Evolutionary conservation across 345 rosid species (phyloP), one percentile per base, ranked within the genome.

Genomic region (Salix dunnii): DNA sequence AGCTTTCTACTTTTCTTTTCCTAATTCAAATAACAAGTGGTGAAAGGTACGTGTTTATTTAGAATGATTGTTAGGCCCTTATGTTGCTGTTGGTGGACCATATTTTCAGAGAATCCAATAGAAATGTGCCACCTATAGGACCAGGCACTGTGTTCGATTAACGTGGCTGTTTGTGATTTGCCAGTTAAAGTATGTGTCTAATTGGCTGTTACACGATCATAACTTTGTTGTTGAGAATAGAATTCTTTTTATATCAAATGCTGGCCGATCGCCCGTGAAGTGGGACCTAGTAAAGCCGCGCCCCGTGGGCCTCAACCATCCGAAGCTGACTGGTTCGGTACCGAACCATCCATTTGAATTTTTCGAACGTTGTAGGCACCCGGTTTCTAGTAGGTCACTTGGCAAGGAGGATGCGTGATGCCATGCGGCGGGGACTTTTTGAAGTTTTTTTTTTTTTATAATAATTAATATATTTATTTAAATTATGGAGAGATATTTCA

Each of bases 291-390:
- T 3, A 67, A 79, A 58, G 64, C 61, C 83, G 86, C 88, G 67
- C 90, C 74, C 17, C 74, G 48, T 74, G 87, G 88, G 82, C 78
- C 81, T 25, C 71, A 20, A 68, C 21, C 27, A 60, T 68, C 83
- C 84, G 68, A 27, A 80, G 73, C 90, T 83, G 1, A 18, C 70
- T 51, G 79, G 79, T 78, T 74, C 70, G 80, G 87, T 6, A 0
- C 86, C 90, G 80, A 84, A 66, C 78, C 90, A 40, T 27, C 13
- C 5, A 75, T 85, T 87, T 87, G 88, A 87, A 87, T 58, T 49
- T 83, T 85, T 77, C 27, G 84, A 85, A 85, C 90, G 90, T 87
- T 87, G 88, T 73, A 82, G 80, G 68, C 75, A 53, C 6, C 65
- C 21, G 62, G 58, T 1, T 10, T 40, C 43, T 10, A 10, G 13